These are phyloP conservation scores for Cladosporium sp. DNA, from an alignment of 2,329 filamentous ascomycete species.

Conservation along the genomic window DNA sequence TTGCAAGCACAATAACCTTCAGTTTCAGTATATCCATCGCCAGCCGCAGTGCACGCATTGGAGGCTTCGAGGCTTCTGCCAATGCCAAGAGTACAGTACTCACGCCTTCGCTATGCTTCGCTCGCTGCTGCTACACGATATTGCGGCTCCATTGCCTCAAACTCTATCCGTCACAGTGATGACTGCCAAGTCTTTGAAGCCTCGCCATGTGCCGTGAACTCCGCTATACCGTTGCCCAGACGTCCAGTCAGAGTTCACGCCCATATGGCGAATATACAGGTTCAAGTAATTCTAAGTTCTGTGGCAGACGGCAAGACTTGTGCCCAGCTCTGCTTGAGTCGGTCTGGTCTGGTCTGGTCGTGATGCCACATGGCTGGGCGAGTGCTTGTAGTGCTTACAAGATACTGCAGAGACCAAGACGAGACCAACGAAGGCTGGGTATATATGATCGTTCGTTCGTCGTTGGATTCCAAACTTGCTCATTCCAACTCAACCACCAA, in stretches of 20 bases:
- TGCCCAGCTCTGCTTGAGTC: not conserved
- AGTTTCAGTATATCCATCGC: not conserved
- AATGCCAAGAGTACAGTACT: not conserved
- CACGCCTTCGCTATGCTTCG: not conserved
- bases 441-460: not conserved
- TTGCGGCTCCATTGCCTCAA: not conserved
- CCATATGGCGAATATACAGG: not conserved
- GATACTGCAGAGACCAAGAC: not conserved
- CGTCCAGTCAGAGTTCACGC: not conserved
- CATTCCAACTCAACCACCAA: constrained; percentile 4
- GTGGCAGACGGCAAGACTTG: not conserved
- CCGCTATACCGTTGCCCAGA: not conserved
- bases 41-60: not conserved
- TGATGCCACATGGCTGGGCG: not conserved
- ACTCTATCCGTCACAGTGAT: not conserved
- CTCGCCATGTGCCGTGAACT: not conserved
- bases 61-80: not conserved
- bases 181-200: not conserved
- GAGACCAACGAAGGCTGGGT: not conserved
- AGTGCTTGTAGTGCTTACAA: not conserved
- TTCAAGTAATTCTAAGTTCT: not conserved
- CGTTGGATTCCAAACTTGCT: not conserved
- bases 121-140: not conserved
- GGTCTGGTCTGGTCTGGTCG: not conserved
- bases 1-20: not conserved